Conservation (phyloP, 345 rosid genomes). For the Citrus mangshanensis region DNA sequence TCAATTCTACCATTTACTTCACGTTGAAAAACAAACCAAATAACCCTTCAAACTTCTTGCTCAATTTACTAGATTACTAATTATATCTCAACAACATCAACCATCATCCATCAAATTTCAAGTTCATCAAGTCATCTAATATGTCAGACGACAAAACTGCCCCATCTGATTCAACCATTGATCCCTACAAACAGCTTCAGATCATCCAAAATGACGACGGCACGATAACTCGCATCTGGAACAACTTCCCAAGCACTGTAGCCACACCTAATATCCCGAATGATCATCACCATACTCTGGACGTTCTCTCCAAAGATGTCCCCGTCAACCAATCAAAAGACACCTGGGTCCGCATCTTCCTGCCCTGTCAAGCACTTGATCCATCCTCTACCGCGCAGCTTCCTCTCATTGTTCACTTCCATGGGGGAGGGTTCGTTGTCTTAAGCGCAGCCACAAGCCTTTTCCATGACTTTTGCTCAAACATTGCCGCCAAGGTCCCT, state of each 20-base stretch:
- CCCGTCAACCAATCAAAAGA: slow-evolving; percentile 26
- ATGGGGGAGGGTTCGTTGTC: slow-evolving; percentile 60
- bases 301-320: slow-evolving; percentile 24
- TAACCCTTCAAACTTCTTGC: too few relatives aligned
- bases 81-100: too few relatives aligned
- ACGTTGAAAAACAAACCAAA: too few relatives aligned
- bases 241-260: background rate
- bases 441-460: slow-evolving; percentile 15
- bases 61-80: too few relatives aligned
- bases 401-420: slow-evolving; percentile 56
- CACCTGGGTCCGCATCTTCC: slow-evolving; percentile 32
- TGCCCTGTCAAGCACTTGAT: slow-evolving; percentile 16
- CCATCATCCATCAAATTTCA: background rate
- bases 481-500: slow-evolving; percentile 27
- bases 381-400: slow-evolving; percentile 20
- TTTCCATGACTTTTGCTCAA: slow-evolving; percentile 35
- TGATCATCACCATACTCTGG: background rate
- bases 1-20: too few relatives aligned
- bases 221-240: background rate
- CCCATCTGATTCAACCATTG: background rate
- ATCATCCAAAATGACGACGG: background rate
- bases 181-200: background rate
- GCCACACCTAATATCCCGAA: background rate
- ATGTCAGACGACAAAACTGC: background rate
- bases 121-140: background rate